Conservation (phyloP, 2,329 filamentous ascomycete genomes). For the Monosporascus sp. region DNA sequence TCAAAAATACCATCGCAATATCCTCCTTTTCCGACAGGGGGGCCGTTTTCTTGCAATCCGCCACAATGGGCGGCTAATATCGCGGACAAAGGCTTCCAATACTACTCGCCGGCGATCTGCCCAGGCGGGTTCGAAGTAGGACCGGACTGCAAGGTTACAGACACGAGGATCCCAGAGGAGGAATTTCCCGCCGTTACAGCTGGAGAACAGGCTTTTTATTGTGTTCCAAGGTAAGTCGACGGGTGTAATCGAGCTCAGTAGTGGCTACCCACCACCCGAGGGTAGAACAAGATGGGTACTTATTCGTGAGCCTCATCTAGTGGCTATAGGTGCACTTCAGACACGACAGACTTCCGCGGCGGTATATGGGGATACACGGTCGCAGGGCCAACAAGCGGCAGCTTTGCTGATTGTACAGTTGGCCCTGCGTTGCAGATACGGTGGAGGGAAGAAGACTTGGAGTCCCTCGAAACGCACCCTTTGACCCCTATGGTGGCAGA, state of each 20-base stretch:
- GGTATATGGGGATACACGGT: constrained; percentile 32
- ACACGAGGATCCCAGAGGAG: constrained; percentile 19
- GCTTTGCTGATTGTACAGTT: constrained; percentile 20
- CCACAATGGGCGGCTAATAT: constrained; percentile 32
- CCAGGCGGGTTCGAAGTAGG: constrained; percentile 32
- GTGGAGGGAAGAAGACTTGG: constrained; percentile 30
- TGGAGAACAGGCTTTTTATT: constrained; percentile 28
- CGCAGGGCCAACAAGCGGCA: constrained; percentile 11
- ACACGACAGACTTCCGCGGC: constrained; percentile 34
- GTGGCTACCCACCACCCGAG: too few species aligned
- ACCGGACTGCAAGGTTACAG: constrained; percentile 21
- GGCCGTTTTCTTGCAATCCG: constrained; percentile 29
- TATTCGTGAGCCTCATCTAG: constrained; percentile 8
- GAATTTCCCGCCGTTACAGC: constrained; percentile 25
- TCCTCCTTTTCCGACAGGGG: constrained; percentile 28
- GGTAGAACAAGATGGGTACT: too few species aligned
- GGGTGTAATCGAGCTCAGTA: neutral
- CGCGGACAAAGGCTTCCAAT: constrained; percentile 29
- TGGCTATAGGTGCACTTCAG: constrained; percentile 34
- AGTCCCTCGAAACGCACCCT: constrained; percentile 31
- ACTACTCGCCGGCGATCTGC: constrained; percentile 37
- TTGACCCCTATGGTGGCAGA: constrained; percentile 26
- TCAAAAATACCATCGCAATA: constrained; percentile 34
- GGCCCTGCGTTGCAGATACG: constrained; percentile 35
- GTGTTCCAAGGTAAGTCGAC: constrained; percentile 24